Evolutionary conservation across 805 yeast species (phyloP).

Genomic region (Lachancea dasiensis): DNA sequence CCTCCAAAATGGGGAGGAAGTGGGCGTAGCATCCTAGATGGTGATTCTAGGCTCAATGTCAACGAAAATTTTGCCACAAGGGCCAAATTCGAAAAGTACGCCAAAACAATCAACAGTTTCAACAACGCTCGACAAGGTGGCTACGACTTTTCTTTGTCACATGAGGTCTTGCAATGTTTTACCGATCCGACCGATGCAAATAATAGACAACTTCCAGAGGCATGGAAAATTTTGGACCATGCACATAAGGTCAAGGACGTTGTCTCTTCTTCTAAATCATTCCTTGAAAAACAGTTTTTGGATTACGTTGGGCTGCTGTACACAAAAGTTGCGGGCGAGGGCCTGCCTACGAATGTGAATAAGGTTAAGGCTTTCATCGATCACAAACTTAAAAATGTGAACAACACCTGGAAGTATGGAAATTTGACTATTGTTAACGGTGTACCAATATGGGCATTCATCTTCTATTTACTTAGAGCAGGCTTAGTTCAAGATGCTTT

Average conservation of each 20-base stretch:
- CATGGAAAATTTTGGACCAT: conserved; percentile 60
- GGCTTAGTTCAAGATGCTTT: conserved; percentile 79
- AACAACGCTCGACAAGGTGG: conserved; percentile 60
- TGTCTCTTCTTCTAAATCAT: conserved; percentile 48
- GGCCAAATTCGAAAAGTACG: conserved; percentile 66
- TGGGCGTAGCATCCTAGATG: conserved; percentile 25
- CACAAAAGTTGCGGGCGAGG: conserved; percentile 52
- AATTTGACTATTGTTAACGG: conserved; percentile 67
- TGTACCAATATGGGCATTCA: conserved; percentile 88
- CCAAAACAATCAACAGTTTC: conserved; percentile 61
- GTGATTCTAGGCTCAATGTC: conserved; percentile 37
- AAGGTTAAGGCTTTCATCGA: conserved; percentile 62
- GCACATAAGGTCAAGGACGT: conserved; percentile 36
- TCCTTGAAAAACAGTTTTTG: conserved; percentile 72
- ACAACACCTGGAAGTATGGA: conserved; percentile 45
- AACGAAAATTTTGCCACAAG: conserved; percentile 38
- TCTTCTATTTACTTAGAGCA: conserved; percentile 78
- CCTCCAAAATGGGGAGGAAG: conserved; percentile 29
- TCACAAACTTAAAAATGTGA: conserved; percentile 38
- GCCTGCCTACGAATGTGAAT: conserved; percentile 64
- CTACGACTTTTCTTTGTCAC: conserved; percentile 49
- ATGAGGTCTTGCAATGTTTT: conserved; percentile 55
- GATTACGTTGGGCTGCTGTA: conserved; percentile 65
- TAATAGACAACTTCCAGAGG: conserved; percentile 65
- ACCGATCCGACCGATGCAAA: conserved; percentile 53